phyloP scores from a whole-genome alignment of 768 basidiomycete species.

The Termitomyces sp. region DNA sequence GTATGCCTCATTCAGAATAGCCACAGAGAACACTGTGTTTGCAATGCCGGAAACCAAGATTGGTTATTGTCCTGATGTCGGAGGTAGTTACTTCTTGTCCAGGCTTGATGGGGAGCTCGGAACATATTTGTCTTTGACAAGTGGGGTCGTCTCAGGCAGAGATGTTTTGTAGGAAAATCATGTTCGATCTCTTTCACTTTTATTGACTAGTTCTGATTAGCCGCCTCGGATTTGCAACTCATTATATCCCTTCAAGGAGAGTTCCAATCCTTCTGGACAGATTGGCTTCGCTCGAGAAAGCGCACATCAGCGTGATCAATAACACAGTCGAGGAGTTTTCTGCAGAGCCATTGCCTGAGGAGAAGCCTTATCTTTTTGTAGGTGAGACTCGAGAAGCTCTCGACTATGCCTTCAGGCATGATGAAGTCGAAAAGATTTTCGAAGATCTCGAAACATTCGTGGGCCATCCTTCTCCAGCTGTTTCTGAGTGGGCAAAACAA shows the following conservation, averaged over 20 bases:
- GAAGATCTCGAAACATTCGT: slow-evolving; percentile 43
- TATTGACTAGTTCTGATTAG: slow-evolving; percentile 31
- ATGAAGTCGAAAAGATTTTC: slow-evolving; percentile 70
- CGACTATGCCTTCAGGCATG: slow-evolving; percentile 71
- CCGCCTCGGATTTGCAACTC: slow-evolving; percentile 91
- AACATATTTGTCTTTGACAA: slow-evolving; percentile 90
- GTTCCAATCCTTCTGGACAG: slow-evolving; percentile 68
- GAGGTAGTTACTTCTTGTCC: slow-evolving; percentile 84
- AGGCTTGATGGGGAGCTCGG: slow-evolving; percentile 89
- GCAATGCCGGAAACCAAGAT: slow-evolving; percentile 98
- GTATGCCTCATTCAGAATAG: slow-evolving; percentile 84
- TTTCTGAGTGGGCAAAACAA: slow-evolving; percentile 69
- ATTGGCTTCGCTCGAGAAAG: slow-evolving; percentile 52
- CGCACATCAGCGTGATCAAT: slow-evolving; percentile 33
- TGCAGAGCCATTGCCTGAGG: slow-evolving; percentile 59
- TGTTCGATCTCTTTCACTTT: not conserved
- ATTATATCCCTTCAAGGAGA: slow-evolving; percentile 77
- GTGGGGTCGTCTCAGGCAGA: slow-evolving; percentile 65
- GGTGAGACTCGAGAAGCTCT: slow-evolving; percentile 71
- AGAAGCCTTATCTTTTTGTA: slow-evolving; percentile 45
- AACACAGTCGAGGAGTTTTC: slow-evolving; percentile 68
- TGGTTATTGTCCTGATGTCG: slow-evolving; percentile 90
- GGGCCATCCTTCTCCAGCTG: slow-evolving; percentile 32
- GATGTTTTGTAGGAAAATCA: slow-evolving; percentile 71
- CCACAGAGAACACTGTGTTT: slow-evolving; percentile 87